A percentile compares a stretch with the other conserved stretches of the same genome.
Conservation (phyloP, 2,329 filamentous ascomycete genomes). For the Cryphonectria parasitica region DNA sequence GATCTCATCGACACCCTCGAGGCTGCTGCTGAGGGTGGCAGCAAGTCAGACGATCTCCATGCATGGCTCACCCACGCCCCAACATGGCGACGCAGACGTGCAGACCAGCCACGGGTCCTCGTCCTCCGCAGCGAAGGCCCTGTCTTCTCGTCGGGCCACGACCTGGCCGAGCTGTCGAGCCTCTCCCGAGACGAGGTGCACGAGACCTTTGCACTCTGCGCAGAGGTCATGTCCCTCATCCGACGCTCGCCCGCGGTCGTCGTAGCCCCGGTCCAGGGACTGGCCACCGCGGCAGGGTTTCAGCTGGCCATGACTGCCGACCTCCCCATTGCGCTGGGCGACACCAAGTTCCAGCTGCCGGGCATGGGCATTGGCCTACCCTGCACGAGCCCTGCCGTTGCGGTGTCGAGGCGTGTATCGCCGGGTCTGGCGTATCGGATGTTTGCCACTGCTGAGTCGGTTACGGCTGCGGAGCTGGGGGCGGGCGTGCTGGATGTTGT, state of each 20-base stretch:
- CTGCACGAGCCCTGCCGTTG: conserved; percentile 38
- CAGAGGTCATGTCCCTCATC: conserved; percentile 39
- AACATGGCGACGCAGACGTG: conserved; percentile 34
- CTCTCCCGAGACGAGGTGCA: conserved; percentile 25
- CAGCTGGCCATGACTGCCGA: conserved; percentile 41
- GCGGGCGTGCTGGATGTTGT: conserved; percentile 36
- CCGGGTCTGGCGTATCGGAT: conserved; percentile 36
- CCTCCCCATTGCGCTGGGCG: conserved; percentile 33
- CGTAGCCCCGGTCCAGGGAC: conserved; percentile 38
- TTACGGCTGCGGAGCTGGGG: conserved; percentile 34
- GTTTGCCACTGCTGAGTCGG: conserved; percentile 37
- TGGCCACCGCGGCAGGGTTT: conserved; percentile 39
- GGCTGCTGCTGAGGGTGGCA: conserved; percentile 6
- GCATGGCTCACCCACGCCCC: conserved; percentile 37
- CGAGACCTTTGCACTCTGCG: conserved; percentile 37
- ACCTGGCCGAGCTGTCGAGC: conserved; percentile 36
- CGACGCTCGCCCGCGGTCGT: conserved; percentile 39
- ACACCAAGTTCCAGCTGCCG: conserved; percentile 33
- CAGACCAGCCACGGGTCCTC: conserved; percentile 37
- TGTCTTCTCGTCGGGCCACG: conserved; percentile 40
- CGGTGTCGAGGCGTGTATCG: conserved; percentile 35
- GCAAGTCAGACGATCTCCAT: conserved; percentile 11
- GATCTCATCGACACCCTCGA: conserved; percentile 30
- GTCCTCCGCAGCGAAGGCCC: conserved; percentile 38
- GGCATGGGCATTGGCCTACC: conserved; percentile 39